phyloP scores from a whole-genome alignment of 177 flowering plant species.

The Tripterygium wilfordii region DNA sequence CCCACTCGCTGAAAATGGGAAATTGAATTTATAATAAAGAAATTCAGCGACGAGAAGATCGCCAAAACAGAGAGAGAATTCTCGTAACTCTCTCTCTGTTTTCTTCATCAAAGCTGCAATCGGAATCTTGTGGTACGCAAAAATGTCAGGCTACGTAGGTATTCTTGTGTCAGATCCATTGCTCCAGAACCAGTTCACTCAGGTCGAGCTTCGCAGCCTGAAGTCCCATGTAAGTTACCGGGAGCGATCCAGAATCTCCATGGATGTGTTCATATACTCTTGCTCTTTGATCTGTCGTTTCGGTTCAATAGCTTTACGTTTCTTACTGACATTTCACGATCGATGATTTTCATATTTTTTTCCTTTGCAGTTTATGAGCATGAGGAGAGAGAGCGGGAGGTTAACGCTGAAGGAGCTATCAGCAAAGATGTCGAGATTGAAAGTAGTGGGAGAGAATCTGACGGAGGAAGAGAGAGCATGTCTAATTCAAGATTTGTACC shows the following conservation, averaged over 20 bases:
- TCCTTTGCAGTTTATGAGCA: slow-evolving; percentile 43
- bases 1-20: neutral
- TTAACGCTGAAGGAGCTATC: slow-evolving; percentile 55
- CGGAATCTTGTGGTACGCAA: neutral
- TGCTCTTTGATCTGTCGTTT: too few relatives aligned
- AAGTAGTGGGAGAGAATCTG: slow-evolving; percentile 68
- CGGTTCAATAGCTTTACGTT: neutral
- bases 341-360: neutral
- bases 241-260: too few relatives aligned
- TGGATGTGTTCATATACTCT: too few relatives aligned
- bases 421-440: slow-evolving; percentile 66
- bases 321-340: neutral
- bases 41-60: too few relatives aligned
- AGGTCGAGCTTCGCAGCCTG: slow-evolving; percentile 83
- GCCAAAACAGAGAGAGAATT: too few relatives aligned
- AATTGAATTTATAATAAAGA: too few relatives aligned
- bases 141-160: slow-evolving; percentile 73
- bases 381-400: slow-evolving; percentile 65
- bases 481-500: slow-evolving; percentile 40
- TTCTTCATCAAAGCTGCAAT: neutral
- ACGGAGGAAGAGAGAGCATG: slow-evolving; percentile 59
- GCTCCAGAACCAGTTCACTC: slow-evolving; percentile 95
- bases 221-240: slow-evolving; percentile 56
- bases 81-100: neutral
- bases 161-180: slow-evolving; percentile 88